Base-by-base conservation (phyloP, 2,329 filamentous ascomycete genomes). In the Simplicillium sp. region DNA sequence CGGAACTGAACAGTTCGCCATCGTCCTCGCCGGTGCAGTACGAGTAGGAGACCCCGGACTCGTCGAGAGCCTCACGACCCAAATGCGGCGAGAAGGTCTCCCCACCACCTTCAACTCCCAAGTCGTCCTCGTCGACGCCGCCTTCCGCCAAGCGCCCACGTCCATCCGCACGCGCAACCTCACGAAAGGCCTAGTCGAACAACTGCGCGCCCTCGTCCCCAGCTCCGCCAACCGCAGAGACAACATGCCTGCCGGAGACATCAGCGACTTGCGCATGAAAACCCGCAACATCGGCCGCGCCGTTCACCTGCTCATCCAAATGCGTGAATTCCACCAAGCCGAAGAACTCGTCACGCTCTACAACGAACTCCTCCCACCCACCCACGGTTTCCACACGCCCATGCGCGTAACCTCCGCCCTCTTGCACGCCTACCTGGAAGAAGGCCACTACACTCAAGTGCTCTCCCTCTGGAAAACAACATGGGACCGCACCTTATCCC, bases 391-490 rank as follows among this genome's bases (percentile, higher is more conserved):
- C 9, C 46, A 58, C 1, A 61, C 74, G 13, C 75, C 80, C 0
- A 59, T 77, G 3, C 57, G 64, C 13, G 61, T 89, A 41, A 61
- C 85, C 16, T 68, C 70, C 38, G 71, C 80, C 8, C 60, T 90
- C 43, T 89, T 95, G 82, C 64, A 71, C 16, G 70, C 77, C 1
- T 73, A 84, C 52, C 63, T 77, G 34, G 64, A 69, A 39, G 72
- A 80, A 14, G 61, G 67, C 32, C 68, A 80, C 16, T 73, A 77
- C 48, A 64, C 72, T 5, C 69, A 75, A 39, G 78, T 90, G 15
- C 71, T 77, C 46, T 59, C 71, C 36, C 79, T 76, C 38, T 95
- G 87, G 87, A 49, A 72, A 2, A 57, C 80, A 18, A 71, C 79
- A 2, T 70, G 82, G 42, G 50, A 66, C 5, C 69, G 71, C 45